Base-by-base conservation (phyloP, 345 rosid genomes). In the Gossypium australe region DNA sequence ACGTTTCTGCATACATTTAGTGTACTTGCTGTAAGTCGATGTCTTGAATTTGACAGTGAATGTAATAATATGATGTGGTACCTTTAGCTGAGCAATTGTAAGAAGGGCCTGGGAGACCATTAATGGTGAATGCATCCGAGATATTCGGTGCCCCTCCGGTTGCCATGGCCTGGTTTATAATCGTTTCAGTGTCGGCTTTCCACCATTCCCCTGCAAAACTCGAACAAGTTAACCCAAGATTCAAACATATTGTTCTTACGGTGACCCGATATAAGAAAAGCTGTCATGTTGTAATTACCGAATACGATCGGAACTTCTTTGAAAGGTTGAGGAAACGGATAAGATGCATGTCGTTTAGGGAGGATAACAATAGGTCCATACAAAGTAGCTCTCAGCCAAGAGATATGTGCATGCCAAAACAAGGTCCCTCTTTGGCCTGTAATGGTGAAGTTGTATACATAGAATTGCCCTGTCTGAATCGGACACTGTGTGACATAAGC, bases 401-500 rank as follows among this genome's bases (percentile, higher is more conserved):
- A 81, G 22, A 84, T 86, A 67, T 86, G 89, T 22, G 87, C 89
- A 74, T 86, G 91, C 89, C 91, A 88, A 18, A 88, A 80, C 58
- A 88, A 70, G 8, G 88, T 88, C 29, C 91, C 91, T 78, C 88
- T 78, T 70, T 86, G 91, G 22, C 88, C 86, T 5, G 76, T 80
- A 3, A 86, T 29, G 25, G 85, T 88, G 84, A 84, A 88, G 74
- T 86, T 86, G 78, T 88, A 88, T 0, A 80, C 60, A 43, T 77
- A 83, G 47, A 49, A 75, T 18, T 80, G 79, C 20, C 85, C 81
- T 9, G 81, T 80, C 59, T 84, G 84, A 60, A 86, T 82, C 0
- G 87, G 87, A 61, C 85, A 78, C 34, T 84, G 87, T 5, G 87
- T 84, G 24, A 84, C 11, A 51, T 84, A 80, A 22, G 83, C 75